Conservation (phyloP, 371 early-diverging fungal species). For the Syncephalastrum contaminatum region DNA sequence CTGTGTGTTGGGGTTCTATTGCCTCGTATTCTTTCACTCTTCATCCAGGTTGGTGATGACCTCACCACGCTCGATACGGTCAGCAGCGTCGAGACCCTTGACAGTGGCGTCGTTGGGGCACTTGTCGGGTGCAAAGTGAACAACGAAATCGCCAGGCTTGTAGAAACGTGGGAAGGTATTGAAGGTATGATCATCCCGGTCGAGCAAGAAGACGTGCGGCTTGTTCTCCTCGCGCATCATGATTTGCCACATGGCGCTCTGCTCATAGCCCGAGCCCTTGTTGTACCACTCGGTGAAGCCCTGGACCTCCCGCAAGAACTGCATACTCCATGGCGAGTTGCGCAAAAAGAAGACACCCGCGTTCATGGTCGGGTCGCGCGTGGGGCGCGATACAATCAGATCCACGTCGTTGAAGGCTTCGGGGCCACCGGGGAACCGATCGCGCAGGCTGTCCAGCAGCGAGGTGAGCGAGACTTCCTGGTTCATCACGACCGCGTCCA, state of each 20-base stretch:
- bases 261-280: constrained; percentile 51
- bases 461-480: constrained; percentile 37
- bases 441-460: constrained; percentile 32
- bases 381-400: constrained; percentile 51
- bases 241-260: constrained; percentile 64
- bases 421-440: constrained; percentile 21
- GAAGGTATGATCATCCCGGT: constrained; percentile 59
- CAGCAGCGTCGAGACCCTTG: constrained; percentile 44
- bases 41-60: constrained; percentile 21
- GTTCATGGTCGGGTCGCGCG: constrained; percentile 51
- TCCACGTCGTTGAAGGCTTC: constrained; percentile 35
- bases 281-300: constrained; percentile 44
- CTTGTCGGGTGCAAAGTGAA: constrained; percentile 65
- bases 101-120: constrained; percentile 61
- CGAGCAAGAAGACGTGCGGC: constrained; percentile 40
- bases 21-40: constrained; percentile 1
- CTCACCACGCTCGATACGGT: constrained; percentile 31
- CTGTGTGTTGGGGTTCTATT: background rate
- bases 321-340: constrained; percentile 57
- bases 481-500: constrained; percentile 65
- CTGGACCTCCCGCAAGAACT: constrained; percentile 56
- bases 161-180: constrained; percentile 59
- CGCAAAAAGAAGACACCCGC: constrained; percentile 66
- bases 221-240: constrained; percentile 35
- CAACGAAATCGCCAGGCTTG: constrained; percentile 56